Percentiles rank a stretch among this genome's conserved stretches.
These are phyloP conservation scores for Dactylellina haptotyla DNA, from an alignment of 2,329 filamentous ascomycete genomes.

Conservation along the genomic window DNA sequence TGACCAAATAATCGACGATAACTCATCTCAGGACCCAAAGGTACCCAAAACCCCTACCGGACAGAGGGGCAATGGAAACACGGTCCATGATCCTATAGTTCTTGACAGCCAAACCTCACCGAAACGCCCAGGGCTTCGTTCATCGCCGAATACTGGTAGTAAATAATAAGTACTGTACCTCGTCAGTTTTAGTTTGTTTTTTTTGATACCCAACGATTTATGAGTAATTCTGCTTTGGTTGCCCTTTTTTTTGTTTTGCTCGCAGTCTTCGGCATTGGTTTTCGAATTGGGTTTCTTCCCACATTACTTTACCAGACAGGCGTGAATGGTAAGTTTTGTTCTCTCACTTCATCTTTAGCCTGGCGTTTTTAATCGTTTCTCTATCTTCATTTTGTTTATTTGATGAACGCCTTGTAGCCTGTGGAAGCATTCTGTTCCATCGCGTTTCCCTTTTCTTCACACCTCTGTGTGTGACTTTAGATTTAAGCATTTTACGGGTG, in stretches of 20 bases:
- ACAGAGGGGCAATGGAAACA: conserved; percentile 7
- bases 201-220: neutral
- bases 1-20: conserved; percentile 33
- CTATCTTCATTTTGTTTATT: neutral
- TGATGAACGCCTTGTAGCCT: neutral
- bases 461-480: conserved; percentile 10
- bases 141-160: conserved; percentile 6
- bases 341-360: conserved; percentile 19
- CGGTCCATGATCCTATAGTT: conserved; percentile 34
- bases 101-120: conserved; percentile 46
- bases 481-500: conserved; percentile 21
- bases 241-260: neutral
- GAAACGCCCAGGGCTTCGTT: conserved; percentile 15
- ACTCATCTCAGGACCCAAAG: conserved; percentile 27
- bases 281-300: neutral
- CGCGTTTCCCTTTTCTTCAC: too few species aligned
- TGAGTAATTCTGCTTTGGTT: neutral
- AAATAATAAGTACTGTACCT: neutral
- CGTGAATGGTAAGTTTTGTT: neutral
- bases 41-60: conserved; percentile 3
- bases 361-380: conserved; percentile 9
- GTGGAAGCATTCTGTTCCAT: neutral
- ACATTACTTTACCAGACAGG: neutral
- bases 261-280: too few species aligned
- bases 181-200: neutral